Base-by-base conservation (phyloP, 495 filamentous ascomycete species). In the Penicillium fimorum region DNA sequence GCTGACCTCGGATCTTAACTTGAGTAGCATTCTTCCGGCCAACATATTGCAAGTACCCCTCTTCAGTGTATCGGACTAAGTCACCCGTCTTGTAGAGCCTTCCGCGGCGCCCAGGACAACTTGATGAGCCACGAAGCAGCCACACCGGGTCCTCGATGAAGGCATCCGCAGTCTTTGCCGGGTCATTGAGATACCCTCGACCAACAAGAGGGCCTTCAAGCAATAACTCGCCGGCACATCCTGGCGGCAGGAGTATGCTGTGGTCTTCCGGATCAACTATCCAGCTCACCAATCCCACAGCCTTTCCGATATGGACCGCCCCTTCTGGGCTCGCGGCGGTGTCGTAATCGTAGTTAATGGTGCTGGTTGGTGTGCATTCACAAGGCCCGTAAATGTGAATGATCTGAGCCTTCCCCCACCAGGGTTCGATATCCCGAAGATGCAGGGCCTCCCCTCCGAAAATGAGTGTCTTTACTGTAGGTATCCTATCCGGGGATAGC, bases 51-150 rank as follows among this genome's bases (percentile, higher is more conserved):
- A 18, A 45, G 13, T 27, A 10, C 20, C 2, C 9, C 76, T 27
- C 13, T 11, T 8, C 43, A 76, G 33, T 73, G 40, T 76, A 74
- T 1, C 70, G 67, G 1, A 72, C 79, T 0, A 80, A 59, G 62
- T 82, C 79, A 4, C 79, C 78, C 0, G 78, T 82, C 17, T 62
- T 53, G 55, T 82, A 83, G 41, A 24, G 32, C n/a, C 30, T 41
- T 22, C 18, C 42, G 29, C 8, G 25, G 20, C 40, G 40, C 10
- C 40, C 40, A 2, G 43, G 24, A 2, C n/a, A n/a, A 15, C 41
- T 5, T 17, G n/a, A 20, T 43, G 12, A 27, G 53, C 18, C 46
- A 55, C n/a, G n/a, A n/a, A n/a, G 24, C 42, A 61, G 22, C 53
- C 61, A 52, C 29, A 20, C 2, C 49, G 59, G 32, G 15, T 49